Percentiles rank a stretch among this genome's conserved stretches.
Evolutionary conservation across 2,329 filamentous ascomycete genomes (phyloP).

Genomic region (Fusarium albidum): DNA sequence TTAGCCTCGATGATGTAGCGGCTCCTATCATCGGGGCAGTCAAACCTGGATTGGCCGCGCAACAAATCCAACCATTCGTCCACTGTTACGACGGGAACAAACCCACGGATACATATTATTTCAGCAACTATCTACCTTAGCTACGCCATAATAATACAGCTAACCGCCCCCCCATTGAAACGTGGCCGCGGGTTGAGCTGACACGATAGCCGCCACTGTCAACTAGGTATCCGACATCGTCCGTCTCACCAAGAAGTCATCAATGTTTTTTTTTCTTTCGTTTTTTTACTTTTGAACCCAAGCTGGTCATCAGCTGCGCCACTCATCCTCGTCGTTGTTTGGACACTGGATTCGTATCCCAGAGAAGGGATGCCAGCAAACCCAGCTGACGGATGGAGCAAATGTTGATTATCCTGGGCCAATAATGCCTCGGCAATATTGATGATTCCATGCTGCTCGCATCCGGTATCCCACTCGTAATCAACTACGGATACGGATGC

Average conservation of each 20-base stretch:
- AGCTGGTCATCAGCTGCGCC: slow-evolving; percentile 16
- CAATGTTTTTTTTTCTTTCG: no score
- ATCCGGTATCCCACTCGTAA: slow-evolving; percentile 18
- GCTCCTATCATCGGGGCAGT: not conserved
- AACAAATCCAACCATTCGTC: not conserved
- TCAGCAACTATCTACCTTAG: not conserved
- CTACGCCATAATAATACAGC: no score
- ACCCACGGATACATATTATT: not conserved
- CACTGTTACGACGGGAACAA: not conserved
- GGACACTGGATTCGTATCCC: slow-evolving; percentile 11
- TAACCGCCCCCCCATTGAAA: not conserved
- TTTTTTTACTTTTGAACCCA: slow-evolving; percentile 13
- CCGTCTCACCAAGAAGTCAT: slow-evolving; percentile 6
- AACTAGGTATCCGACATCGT: not conserved
- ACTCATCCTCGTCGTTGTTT: slow-evolving; percentile 13
- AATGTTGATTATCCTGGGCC: slow-evolving; percentile 5
- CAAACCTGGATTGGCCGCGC: not conserved
- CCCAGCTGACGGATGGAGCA: slow-evolving; percentile 5
- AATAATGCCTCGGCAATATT: slow-evolving; percentile 5
- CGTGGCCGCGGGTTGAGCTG: slow-evolving; percentile 3
- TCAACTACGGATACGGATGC: not conserved
- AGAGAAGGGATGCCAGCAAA: slow-evolving; percentile 21
- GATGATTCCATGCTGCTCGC: slow-evolving; percentile 1
- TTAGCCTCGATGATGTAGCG: not conserved
- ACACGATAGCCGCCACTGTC: not conserved